Percentiles rank a stretch among this genome's conserved stretches.
Conservation (phyloP, 2,329 filamentous ascomycete species). For the Beauveria pseudobassiana region DNA sequence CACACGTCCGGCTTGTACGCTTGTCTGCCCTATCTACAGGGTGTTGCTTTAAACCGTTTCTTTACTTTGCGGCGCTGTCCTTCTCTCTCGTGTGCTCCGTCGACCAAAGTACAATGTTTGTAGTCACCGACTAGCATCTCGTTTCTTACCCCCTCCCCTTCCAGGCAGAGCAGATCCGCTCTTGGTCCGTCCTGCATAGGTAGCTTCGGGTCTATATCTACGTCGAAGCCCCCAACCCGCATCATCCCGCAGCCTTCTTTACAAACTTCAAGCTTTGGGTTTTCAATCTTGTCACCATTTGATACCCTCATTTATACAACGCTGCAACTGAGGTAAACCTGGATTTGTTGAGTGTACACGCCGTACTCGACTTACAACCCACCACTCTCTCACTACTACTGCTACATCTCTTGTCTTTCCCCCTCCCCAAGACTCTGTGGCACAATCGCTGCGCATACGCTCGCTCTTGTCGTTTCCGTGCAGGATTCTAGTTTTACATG, state of each 20-base stretch:
- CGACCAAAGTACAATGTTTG: constrained; percentile 2
- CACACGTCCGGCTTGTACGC: neutral
- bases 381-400: neutral
- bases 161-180: constrained; percentile 3
- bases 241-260: constrained; percentile 10
- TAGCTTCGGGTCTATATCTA: constrained; percentile 11
- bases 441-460: neutral
- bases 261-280: neutral
- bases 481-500: neutral
- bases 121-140: constrained; percentile 11
- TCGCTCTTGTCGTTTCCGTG: neutral
- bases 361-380: neutral
- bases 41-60: neutral
- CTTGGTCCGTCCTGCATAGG: constrained; percentile 9
- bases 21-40: neutral
- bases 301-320: neutral
- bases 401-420: neutral
- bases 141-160: neutral
- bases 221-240: constrained; percentile 10
- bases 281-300: neutral
- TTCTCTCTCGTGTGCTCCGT: neutral
- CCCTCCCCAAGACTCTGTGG: neutral
- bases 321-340: neutral
- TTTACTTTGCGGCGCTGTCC: neutral
- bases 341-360: neutral